Evolutionary conservation across 495 filamentous ascomycete genomes (phyloP).

Genomic region (Cercophora samala): DNA sequence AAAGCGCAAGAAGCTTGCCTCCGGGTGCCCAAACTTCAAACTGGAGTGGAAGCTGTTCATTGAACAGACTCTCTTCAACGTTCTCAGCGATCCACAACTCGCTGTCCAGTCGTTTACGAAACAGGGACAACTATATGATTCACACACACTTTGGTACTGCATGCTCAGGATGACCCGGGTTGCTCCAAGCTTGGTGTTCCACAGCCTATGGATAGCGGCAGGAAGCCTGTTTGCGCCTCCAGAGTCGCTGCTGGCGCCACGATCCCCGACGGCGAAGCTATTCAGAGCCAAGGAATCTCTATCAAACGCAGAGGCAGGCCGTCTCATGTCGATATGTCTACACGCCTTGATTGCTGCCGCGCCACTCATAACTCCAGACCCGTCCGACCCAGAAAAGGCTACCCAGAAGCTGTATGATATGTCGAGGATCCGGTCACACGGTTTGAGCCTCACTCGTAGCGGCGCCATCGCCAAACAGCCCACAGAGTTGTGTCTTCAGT

Average conservation of each 20-base stretch:
- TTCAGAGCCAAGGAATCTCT: slow-evolving; percentile 37
- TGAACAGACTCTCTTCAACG: slow-evolving; percentile 71
- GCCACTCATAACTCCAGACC: slow-evolving; percentile 31
- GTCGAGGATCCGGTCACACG: slow-evolving; percentile 51
- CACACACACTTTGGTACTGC: slow-evolving; percentile 50
- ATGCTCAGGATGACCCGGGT: slow-evolving; percentile 52
- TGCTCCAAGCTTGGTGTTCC: slow-evolving; percentile 58
- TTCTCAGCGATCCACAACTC: slow-evolving; percentile 62
- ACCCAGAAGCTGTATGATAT: slow-evolving; percentile 46
- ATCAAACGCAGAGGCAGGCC: slow-evolving; percentile 46
- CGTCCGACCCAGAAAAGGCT: slow-evolving; percentile 29
- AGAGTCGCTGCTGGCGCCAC: slow-evolving; percentile 47
- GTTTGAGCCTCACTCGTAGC: slow-evolving; percentile 37
- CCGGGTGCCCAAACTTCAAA: slow-evolving; percentile 27
- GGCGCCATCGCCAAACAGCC: slow-evolving; percentile 39
- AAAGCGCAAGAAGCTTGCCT: slow-evolving; percentile 34
- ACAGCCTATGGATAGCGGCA: slow-evolving; percentile 74
- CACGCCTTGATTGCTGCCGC: slow-evolving; percentile 52
- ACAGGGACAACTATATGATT: slow-evolving; percentile 45
- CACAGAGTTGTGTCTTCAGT: slow-evolving; percentile 48
- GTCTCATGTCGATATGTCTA: slow-evolving; percentile 51
- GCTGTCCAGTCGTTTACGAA: slow-evolving; percentile 63
- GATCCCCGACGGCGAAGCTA: slow-evolving; percentile 40
- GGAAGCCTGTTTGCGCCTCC: slow-evolving; percentile 66
- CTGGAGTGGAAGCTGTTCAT: slow-evolving; percentile 58